Conservation (phyloP, 805 yeast genomes). For the Teunomyces barrocoloradensis region DNA sequence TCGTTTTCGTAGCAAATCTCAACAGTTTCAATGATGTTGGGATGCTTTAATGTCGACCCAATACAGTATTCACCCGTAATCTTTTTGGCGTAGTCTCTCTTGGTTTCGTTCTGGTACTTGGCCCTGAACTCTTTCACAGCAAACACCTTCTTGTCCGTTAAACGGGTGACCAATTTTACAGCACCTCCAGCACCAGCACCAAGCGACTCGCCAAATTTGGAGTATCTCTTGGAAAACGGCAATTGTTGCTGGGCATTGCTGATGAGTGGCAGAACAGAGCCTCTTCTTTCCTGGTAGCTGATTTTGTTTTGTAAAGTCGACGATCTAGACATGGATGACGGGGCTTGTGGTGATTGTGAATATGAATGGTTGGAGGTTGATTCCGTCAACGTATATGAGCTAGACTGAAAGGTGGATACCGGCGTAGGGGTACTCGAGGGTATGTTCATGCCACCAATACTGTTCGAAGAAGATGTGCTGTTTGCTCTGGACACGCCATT, state of each 20-base stretch:
- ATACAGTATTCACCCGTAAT: constrained; percentile 94
- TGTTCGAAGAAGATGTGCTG: constrained; percentile 2
- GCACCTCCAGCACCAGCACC: constrained; percentile 97
- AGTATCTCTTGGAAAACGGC: constrained; percentile 74
- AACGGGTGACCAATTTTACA: constrained; percentile 70
- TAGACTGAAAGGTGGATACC: background rate
- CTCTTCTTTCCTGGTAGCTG: constrained; percentile 33
- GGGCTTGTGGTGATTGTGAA: constrained; percentile 31
- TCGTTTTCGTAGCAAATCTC: constrained; percentile 90
- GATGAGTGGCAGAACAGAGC: constrained; percentile 31
- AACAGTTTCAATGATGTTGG: constrained; percentile 85
- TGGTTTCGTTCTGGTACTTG: constrained; percentile 67
- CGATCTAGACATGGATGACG: constrained; percentile 27
- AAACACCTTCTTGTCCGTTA: constrained; percentile 66
- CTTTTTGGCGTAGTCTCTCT: constrained; percentile 85
- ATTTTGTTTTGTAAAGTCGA: constrained; percentile 29
- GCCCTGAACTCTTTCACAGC: constrained; percentile 93
- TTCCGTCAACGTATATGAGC: constrained; percentile 16
- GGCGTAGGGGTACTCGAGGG: constrained; percentile 12
- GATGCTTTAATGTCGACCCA: constrained; percentile 85
- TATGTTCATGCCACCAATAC: constrained; percentile 5
- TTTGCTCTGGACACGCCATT: constrained; percentile 2
- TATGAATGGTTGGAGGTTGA: constrained; percentile 34
- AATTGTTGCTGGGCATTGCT: constrained; percentile 20
- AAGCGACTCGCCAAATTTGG: constrained; percentile 77